A percentile compares a stretch with the other conserved stretches of the same genome.
Evolutionary conservation across 2,329 filamentous ascomycete genomes (phyloP).

Genomic region (Metarhizium robertsii): DNA sequence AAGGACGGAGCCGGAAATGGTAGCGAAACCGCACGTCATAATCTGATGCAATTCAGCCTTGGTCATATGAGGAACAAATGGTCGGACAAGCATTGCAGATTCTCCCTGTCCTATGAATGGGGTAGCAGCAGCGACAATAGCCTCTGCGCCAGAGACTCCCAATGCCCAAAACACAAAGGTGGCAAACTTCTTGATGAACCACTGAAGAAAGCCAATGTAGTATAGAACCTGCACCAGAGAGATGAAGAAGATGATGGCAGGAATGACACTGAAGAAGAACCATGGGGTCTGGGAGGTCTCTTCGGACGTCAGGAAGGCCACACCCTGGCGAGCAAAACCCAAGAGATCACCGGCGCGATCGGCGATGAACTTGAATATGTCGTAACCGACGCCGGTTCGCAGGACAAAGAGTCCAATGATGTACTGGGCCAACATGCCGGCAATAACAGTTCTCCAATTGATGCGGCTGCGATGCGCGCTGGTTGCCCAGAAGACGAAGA

Average conservation of each 20-base stretch:
- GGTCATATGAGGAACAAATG: slow-evolving; percentile 79
- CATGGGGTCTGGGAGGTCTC: slow-evolving; percentile 40
- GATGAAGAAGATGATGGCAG: slow-evolving; percentile 94
- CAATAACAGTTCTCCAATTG: slow-evolving; percentile 74
- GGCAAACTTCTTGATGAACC: slow-evolving; percentile 83
- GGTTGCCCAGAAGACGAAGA: slow-evolving; percentile 57
- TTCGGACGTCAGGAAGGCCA: slow-evolving; percentile 50
- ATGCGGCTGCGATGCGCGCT: slow-evolving; percentile 57
- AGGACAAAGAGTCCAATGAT: slow-evolving; percentile 83
- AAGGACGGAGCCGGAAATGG: slow-evolving; percentile 80
- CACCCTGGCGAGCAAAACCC: slow-evolving; percentile 65
- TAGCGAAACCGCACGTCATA: slow-evolving; percentile 88
- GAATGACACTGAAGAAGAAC: slow-evolving; percentile 76
- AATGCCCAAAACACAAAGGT: slow-evolving; percentile 88
- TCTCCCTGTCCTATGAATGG: slow-evolving; percentile 94
- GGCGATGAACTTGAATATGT: slow-evolving; percentile 88
- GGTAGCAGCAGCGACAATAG: slow-evolving; percentile 86
- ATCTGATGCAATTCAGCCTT: slow-evolving; percentile 84
- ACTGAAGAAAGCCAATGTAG: slow-evolving; percentile 73
- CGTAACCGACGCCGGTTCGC: slow-evolving; percentile 68
- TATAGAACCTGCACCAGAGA: slow-evolving; percentile 81
- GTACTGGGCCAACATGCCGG: slow-evolving; percentile 83
- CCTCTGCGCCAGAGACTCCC: slow-evolving; percentile 79
- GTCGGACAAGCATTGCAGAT: slow-evolving; percentile 83
- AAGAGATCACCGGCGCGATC: slow-evolving; percentile 64